A percentile compares a stretch with the other conserved stretches of the same genome.
Evolutionary conservation across 768 basidiomycete genomes (phyloP).

Genomic region (Tylopilus subfusipes): DNA sequence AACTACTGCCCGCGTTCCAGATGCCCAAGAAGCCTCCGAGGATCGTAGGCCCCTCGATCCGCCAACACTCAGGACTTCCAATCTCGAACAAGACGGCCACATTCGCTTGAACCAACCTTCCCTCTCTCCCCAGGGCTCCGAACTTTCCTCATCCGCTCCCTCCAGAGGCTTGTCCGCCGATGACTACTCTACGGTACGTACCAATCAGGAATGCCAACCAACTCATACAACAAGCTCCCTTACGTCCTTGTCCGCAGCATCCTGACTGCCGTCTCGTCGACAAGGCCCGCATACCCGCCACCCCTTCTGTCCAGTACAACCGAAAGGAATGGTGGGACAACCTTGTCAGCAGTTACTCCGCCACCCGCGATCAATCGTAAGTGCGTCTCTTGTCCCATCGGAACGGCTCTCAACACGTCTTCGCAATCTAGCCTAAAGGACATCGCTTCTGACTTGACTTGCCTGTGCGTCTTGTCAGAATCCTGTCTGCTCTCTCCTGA

Average conservation of each 20-base stretch:
- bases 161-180: conserved; percentile 30
- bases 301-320: conserved; percentile 32
- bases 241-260: conserved; percentile 21
- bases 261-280: conserved; percentile 25
- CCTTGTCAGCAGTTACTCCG: conserved; percentile 41
- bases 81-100: conserved; percentile 25
- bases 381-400: conserved; percentile 6
- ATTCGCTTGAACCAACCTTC: conserved; percentile 29
- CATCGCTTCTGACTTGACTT: conserved; percentile 48
- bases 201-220: background rate
- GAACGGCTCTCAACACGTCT: conserved; percentile 1
- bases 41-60: conserved; percentile 29
- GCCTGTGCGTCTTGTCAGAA: conserved; percentile 41
- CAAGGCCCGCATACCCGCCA: conserved; percentile 27
- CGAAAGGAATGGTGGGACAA: conserved; percentile 47
- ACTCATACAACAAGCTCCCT: background rate
- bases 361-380: conserved; percentile 42
- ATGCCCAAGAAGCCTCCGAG: conserved; percentile 29
- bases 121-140: conserved; percentile 31
- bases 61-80: conserved; percentile 23
- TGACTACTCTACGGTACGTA: conserved; percentile 25
- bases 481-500: conserved; percentile 3
- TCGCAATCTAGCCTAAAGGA: conserved; percentile 41
- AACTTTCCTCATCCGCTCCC: conserved; percentile 28
- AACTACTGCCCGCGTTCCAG: conserved; percentile 31